Base-by-base conservation (phyloP, 2,329 filamentous ascomycete genomes). In the Fusarium buxicola region DNA sequence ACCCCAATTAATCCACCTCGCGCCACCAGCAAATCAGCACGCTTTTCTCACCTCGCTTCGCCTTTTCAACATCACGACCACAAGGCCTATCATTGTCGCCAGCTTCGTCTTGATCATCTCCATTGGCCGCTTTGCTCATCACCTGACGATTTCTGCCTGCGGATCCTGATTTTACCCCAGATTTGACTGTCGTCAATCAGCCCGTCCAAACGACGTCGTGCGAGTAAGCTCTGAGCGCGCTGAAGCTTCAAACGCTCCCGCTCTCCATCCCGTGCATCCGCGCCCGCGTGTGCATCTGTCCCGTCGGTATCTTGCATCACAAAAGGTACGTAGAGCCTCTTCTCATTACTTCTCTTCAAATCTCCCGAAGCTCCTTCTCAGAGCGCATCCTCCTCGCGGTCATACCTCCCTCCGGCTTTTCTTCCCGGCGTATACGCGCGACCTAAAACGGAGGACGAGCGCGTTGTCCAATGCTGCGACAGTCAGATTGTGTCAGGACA, bases 81-180 rank as follows among this genome's bases (percentile, higher is more conserved):
- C 68, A 69, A 80, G 72, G 79, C 82, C 83, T 85, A 84, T 85
- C 82, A 84, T 73, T 74, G 75, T 78, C 76, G 71, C 72, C 71
- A 81, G 70, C 76, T 68, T 75, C 73, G 59, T 60, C 70, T 66
- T 81, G 74, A 73, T 65, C 68, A 49, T 74, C 74, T 75, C 70
- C 70, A 85, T 86, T 86, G 83, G 82, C 69, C 74, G 64, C 72
- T 57, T 58, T 56, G 58, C 55, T 68, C 66, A 77, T 85, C 84
- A 84, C 82, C 82, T 86, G 84, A 86, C 83, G 67, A 62, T 49
- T 62, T 60, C 58, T 69, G 63, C 58, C 73, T 75, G 74, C 73
- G 73, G 74, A 72, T 72, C 69, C 68, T 63, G 61, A 62, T 60
- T 69, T 66, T 69, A 69, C 69, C 59, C 65, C 68, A 65, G 55